Evolutionary conservation across 441 rosid species (phyloP), one percentile per base, ranked within the genome.

Genomic region (Cnidoscolus chayamansa): DNA sequence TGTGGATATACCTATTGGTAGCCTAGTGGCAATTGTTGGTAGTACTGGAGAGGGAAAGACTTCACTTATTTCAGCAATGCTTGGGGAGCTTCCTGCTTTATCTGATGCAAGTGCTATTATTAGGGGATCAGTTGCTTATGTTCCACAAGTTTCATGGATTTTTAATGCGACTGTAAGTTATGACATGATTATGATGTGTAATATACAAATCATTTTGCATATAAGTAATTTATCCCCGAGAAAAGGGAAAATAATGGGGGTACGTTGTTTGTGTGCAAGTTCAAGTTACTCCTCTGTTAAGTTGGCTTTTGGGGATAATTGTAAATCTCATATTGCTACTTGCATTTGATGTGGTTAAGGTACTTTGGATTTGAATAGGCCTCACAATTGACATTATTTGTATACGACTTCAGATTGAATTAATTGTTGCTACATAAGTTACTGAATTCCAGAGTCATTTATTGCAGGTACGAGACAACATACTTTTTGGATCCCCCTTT

Each of bases 91-190:
- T 81, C 94, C 98, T 75, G 78, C 94, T 35, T 51, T 76, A 50
- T 77, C 91, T 67, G 87, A 87, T 76, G 80, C 92, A 9, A 74
- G 76, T 60, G 94, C 85, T 82, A 84, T 81, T 71, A 75, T 88
- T 57, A 87, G 97, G 84, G 99, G 99, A 82, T 80, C 84, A 0
- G 96, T 89, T 49, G 92, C 98, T 74, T 94, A 94, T 88, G 97
- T 90, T 80, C 96, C 99, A 78, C 99, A 94, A 84, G 89, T 92
- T 79, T 94, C 98, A n/a, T 94, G 98, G 97, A 94, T 94, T 81
- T 94, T 94, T 77, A 94, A 92, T 84, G 99, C 96, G 49, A 90
- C 99, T 59, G 99, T 94, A 83, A 73, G 91, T 84, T 76, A 45
- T 69, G 15, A 5, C 71, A 54, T 84, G 72, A 60, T 74, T 77